Base-by-base conservation (phyloP, 768 basidiomycete species). In the Tricholoma sp. region DNA sequence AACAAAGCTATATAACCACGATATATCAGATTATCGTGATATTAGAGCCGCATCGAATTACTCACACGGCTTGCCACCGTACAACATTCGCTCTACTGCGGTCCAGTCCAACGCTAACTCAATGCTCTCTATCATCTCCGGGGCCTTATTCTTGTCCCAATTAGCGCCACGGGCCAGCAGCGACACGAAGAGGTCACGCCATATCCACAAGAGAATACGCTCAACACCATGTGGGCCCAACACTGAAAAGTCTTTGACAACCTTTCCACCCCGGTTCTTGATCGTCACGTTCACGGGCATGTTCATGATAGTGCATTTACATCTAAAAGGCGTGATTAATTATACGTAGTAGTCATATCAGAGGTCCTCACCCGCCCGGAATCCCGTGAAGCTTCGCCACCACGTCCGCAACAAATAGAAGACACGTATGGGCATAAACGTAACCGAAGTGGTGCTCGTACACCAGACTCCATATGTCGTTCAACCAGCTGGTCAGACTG, bases 121-220 rank as follows among this genome's bases (percentile, higher is more conserved):
- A 50, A 88, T 81, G 56, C 87, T 85, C n/a, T 75, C 71, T 19
- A 88, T 67, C 77, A 87, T 85, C 6, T 78, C 73, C 0, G 78
- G 75, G 12, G 86, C 70, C 50, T 61, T 59, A 41, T 70, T 64
- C 50, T 61, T 60, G 6, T 50, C 29, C 61, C 46, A 66, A 58
- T 62, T 63, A 54, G 39, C 68, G 54, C 61, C 75, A 66, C 57
- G 69, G 0, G 78, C 76, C 7, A 83, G 75, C 67, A 88, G 69
- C 22, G 78, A 79, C 8, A 88, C 65, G 59, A 88, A 81, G 18
- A 88, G 73, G 58, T 88, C 87, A 5, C 86, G 77, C 86, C 86
- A 88, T 53, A 88, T 79, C 83, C 84, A 88, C 16, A 85, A 67
- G 5, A 82, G 57, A 39, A 79, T 72, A 12, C 68, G 70, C 24